Base-by-base conservation (phyloP, 805 yeast genomes). In the Jamesozyma lodderae region DNA sequence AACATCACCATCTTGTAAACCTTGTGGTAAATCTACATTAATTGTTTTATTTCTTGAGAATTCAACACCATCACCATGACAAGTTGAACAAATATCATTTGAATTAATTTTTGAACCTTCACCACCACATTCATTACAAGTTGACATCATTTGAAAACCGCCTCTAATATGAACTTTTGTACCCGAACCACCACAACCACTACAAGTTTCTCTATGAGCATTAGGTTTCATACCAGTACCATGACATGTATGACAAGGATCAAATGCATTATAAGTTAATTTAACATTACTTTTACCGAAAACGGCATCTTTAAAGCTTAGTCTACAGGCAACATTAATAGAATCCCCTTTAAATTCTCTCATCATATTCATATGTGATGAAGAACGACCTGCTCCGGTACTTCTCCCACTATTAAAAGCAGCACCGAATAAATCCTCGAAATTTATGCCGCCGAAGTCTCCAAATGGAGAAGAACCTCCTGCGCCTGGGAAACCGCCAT, bases 141-240 rank as follows among this genome's bases (percentile, higher is more conserved):
- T 86, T 0, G 95, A 78, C 3, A 95, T 80, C 95, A 92, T 87
- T 53, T 88, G 96, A 73, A 90, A 92, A 0, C 97, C 97, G 4
- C 94, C 96, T 48, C 80, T 72, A 33, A 78, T 69, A 52, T 90
- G 96, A 16, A 87, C 81, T 14, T 81, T 77, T 25, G 88, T 81
- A 4, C 99, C 99, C 0, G 95, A 75, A 41, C 99, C 99, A 40
- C 86, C 85, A 68, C 99, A 92, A 3, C 84, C 64, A 1, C 75
- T 65, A 68, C 98, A 92, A 0, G 95, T 83, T 9, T 77, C 64
- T 54, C 84, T 81, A 60, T 74, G 72, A 1, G 57, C 55, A 20
- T 88, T 90, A 11, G 67, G 53, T 59, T 90, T 85, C 64, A 92
- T 62, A 2, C 99, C 99, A 10, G 82, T 67, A 6, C 97, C 96